Evolutionary conservation across 164 flowering plant species (phyloP), one percentile per base, ranked within the genome.

Genomic region (Kingdonia uniflora): DNA sequence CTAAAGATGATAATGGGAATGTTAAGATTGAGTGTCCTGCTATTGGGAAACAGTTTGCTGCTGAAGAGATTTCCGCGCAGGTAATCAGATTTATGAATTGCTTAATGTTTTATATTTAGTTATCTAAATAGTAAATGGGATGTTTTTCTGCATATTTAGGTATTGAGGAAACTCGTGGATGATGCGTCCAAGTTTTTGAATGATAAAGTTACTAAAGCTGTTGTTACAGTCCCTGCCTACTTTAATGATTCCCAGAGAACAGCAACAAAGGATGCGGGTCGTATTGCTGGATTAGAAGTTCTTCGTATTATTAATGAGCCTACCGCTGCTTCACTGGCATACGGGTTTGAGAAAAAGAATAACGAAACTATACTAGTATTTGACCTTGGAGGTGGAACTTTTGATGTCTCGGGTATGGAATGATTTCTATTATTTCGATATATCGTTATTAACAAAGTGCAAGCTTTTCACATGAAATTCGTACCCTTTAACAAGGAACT

Each of bases 261-360:
- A 15, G 95, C 97, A n/a, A 89, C 97, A 14, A 86, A 89, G 65
- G 97, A 89, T 78, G 95, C 97, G 66, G 97, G 95, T 19, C 85
- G 95, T 20, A 89, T 89, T 70, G 97, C 97, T 52, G 97, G 95
- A 14, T 63, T 89, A 29, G 97, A 89, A 41, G 95, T 89, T 58
- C 85, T 89, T 37, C 76, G 95, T 21, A 89, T 89, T 35, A 89
- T 89, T 24, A 89, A 89, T 71, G 97, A 89, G 51, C 97, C 97
- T 0, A 89, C 97, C 19, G 97, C 95, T 63, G 97, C 97, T 47
- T 89, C 97, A 1, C 61, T 89, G 74, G 97, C 97, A 2, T 90
- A 90, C 75, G 97, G 97, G 1, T 90, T 90, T 69, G 97, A 90
- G 60, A 90, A 66, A 80, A 90, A 90, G 67, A 90, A 67, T 65